A percentile compares a stretch with the other conserved stretches of the same genome.
These are phyloP conservation scores for Galerina sulciceps DNA, from an alignment of 768 basidiomycete genomes.

Conservation along the genomic window DNA sequence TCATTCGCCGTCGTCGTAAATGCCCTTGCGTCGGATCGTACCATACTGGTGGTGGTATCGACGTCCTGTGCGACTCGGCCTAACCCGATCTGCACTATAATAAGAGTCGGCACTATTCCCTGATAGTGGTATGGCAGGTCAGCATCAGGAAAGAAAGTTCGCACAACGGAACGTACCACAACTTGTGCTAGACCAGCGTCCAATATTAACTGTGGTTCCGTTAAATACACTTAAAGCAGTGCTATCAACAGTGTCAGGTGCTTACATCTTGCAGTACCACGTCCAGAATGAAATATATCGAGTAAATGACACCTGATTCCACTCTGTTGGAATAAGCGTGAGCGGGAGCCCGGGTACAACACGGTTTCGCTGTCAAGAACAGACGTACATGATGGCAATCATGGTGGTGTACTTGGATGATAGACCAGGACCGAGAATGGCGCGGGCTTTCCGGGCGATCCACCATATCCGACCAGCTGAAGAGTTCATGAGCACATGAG, in stretches of 20 bases:
- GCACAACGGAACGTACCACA: conserved; percentile 21
- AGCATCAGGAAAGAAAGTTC: conserved; percentile 4
- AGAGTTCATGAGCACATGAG: conserved; percentile 6
- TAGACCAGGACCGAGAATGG: conserved; percentile 26
- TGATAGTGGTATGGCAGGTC: conserved; percentile 9
- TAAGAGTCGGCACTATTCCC: conserved; percentile 36
- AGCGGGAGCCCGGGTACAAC: conserved; percentile 3
- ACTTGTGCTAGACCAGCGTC: conserved; percentile 30
- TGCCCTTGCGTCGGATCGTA: conserved; percentile 24
- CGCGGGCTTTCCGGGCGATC: conserved; percentile 29
- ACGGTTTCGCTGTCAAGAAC: neutral
- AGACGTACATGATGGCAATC: conserved; percentile 32
- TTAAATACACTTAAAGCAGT: neutral
- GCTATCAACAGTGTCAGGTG: neutral
- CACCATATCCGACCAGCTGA: conserved; percentile 36
- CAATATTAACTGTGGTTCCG: conserved; percentile 19
- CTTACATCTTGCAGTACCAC: conserved; percentile 25
- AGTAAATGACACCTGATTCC: conserved; percentile 36
- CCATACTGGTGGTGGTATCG: conserved; percentile 24
- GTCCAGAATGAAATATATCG: conserved; percentile 29
- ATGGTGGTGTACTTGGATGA: conserved; percentile 27
- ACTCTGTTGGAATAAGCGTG: conserved; percentile 28
- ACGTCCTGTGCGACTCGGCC: conserved; percentile 25
- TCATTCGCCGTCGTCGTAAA: conserved; percentile 19
- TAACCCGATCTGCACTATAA: conserved; percentile 34